Conservation (phyloP, 495 filamentous ascomycete species). For the Neurospora sp. region DNA sequence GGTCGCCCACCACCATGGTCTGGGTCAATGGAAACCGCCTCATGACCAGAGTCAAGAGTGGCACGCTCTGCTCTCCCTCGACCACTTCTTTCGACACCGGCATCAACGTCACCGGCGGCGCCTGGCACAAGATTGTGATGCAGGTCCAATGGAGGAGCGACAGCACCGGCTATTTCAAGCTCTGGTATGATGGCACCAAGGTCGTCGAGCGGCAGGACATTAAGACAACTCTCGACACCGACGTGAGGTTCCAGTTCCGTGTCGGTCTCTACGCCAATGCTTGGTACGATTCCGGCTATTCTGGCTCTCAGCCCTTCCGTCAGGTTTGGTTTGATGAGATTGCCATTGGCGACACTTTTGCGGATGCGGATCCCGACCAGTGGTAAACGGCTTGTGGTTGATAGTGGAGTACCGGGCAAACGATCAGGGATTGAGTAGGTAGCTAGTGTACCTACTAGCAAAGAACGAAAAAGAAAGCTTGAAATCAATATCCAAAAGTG, state of each 20-base stretch:
- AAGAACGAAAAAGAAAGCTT: not conserved
- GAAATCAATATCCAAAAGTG: not conserved
- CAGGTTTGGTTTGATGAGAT: slow-evolving; percentile 48
- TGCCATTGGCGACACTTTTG: slow-evolving; percentile 35
- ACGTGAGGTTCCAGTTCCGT: slow-evolving; percentile 39
- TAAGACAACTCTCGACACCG: slow-evolving; percentile 37
- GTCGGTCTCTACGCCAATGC: slow-evolving; percentile 48
- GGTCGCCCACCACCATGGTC: slow-evolving; percentile 45
- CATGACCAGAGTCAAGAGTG: slow-evolving; percentile 36
- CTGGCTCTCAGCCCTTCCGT: slow-evolving; percentile 38
- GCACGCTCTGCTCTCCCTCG: slow-evolving; percentile 17
- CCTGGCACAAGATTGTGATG: slow-evolving; percentile 41
- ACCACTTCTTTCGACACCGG: slow-evolving; percentile 29
- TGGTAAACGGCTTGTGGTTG: slow-evolving; percentile 1
- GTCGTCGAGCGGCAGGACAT: slow-evolving; percentile 34
- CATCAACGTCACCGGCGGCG: slow-evolving; percentile 33
- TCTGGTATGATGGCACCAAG: slow-evolving; percentile 43
- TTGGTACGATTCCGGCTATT: slow-evolving; percentile 40
- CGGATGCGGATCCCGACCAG: slow-evolving; percentile 31
- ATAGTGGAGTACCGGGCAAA: not conserved
- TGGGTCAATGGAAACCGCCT: slow-evolving; percentile 41
- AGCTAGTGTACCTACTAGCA: not conserved
- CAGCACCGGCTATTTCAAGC: slow-evolving; percentile 35
- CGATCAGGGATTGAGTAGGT: not conserved
- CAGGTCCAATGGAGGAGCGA: slow-evolving; percentile 41